A percentile compares a stretch with the other conserved stretches of the same genome.
These are phyloP conservation scores for Diaporthe velutina DNA, from an alignment of 2,329 filamentous ascomycete species.

Conservation along the genomic window DNA sequence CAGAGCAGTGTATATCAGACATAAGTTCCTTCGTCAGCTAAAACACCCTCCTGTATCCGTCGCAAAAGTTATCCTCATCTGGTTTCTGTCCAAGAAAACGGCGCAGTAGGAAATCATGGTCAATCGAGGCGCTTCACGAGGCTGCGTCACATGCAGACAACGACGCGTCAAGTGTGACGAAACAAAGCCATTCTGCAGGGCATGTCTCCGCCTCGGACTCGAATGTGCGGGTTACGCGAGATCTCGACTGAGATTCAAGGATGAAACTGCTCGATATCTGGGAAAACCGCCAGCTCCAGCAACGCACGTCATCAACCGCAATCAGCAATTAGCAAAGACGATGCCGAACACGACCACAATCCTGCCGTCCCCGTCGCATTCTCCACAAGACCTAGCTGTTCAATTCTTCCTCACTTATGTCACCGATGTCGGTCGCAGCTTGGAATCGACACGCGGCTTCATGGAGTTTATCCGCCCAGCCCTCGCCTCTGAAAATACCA, in stretches of 20 bases:
- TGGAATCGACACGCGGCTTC: slow-evolving; percentile 9
- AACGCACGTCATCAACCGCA: neutral
- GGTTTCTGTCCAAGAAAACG: neutral
- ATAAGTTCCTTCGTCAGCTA: neutral
- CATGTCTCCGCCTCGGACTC: slow-evolving; percentile 5
- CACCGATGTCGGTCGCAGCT: neutral
- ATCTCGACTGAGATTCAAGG: neutral
- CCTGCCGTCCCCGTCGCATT: neutral
- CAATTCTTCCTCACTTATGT: slow-evolving; percentile 7
- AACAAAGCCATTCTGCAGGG: slow-evolving; percentile 1
- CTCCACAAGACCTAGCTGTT: neutral
- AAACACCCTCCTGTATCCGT: neutral
- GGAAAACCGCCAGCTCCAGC: neutral
- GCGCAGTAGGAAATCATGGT: neutral
- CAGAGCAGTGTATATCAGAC: neutral
- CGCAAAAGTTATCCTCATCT: neutral
- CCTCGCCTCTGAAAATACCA: neutral
- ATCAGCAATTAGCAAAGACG: neutral
- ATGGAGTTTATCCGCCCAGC: slow-evolving; percentile 5
- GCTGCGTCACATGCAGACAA: slow-evolving; percentile 1
- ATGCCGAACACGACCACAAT: neutral
- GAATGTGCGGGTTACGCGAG: neutral
- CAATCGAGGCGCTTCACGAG: neutral
- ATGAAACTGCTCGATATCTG: neutral
- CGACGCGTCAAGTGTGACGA: slow-evolving; percentile 15